Evolutionary conservation across 345 rosid genomes (phyloP).

Genomic region (Corchorus capsularis): DNA sequence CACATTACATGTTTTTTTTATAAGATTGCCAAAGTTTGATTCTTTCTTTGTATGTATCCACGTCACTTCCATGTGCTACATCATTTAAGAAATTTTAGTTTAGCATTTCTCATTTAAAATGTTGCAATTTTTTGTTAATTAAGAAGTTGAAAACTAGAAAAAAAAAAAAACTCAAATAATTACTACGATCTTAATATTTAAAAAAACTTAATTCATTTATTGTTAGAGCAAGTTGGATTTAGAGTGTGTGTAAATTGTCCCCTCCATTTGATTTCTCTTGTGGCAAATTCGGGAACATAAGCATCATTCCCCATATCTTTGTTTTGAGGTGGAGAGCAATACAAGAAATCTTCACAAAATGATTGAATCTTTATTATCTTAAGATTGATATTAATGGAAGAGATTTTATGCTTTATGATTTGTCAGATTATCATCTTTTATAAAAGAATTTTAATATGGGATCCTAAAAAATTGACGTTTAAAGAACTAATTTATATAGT

Average conservation of each 20-base stretch:
- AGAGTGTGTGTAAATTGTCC: too few relatives aligned
- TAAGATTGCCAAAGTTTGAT: background rate
- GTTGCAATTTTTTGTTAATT: background rate
- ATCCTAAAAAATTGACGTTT: too few relatives aligned
- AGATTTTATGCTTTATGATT: constrained; percentile 6
- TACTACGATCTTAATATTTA: background rate
- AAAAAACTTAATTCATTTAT: background rate
- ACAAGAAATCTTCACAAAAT: constrained; percentile 6
- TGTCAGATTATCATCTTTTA: background rate
- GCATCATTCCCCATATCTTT: constrained; percentile 34
- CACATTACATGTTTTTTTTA: background rate
- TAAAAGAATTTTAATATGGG: too few relatives aligned
- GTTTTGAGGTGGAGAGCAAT: background rate
- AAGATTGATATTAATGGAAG: background rate
- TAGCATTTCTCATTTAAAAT: background rate
- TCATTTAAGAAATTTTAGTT: background rate
- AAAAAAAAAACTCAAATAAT: background rate
- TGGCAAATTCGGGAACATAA: constrained; percentile 18
- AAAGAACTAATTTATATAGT: too few relatives aligned
- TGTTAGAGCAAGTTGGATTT: too few relatives aligned
- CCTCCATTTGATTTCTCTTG: background rate
- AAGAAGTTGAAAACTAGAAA: background rate
- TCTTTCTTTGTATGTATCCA: background rate
- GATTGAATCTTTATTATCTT: background rate
- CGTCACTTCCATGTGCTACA: constrained; percentile 13